These are phyloP conservation scores for Sphagnum tenellum DNA, from an alignment of 225 moss, liverwort and hornwort species.

Conservation along the genomic window DNA sequence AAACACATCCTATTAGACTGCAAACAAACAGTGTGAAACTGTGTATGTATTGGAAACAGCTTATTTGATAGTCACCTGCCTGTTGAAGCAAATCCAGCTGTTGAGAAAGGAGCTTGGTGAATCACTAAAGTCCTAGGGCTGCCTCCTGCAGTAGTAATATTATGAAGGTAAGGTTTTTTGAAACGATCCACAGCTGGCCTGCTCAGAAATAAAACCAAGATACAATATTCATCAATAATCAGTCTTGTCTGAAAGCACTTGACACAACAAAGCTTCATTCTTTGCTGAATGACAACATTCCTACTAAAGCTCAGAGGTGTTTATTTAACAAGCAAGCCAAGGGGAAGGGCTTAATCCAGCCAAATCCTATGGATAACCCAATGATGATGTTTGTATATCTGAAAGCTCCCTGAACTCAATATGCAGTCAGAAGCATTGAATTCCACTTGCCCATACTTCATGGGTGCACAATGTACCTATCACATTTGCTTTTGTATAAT, in stretches of 20 bases:
- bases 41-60: background rate
- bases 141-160: slow-evolving; percentile 24
- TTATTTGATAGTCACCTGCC: slow-evolving; percentile 28
- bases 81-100: slow-evolving; percentile 72
- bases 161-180: slow-evolving; percentile 51
- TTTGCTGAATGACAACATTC: background rate
- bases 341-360: background rate
- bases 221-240: background rate
- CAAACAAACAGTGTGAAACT: background rate
- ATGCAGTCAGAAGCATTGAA: too few species aligned
- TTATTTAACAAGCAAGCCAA: background rate
- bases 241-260: background rate
- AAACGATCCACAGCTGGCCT: slow-evolving; percentile 78
- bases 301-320: background rate
- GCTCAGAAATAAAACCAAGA: slow-evolving; percentile 9
- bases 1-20: too few species aligned
- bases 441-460: too few species aligned
- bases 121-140: slow-evolving; percentile 25
- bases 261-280: background rate
- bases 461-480: too few species aligned
- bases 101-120: slow-evolving; percentile 62
- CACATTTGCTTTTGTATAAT: too few species aligned
- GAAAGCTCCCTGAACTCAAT: too few species aligned
- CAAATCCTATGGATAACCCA: background rate
- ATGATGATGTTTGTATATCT: too few species aligned